Evolutionary conservation across 129 eudicot genomes (phyloP), one percentile per base, ranked within the genome.

Genomic region (Saussurea involucrata): DNA sequence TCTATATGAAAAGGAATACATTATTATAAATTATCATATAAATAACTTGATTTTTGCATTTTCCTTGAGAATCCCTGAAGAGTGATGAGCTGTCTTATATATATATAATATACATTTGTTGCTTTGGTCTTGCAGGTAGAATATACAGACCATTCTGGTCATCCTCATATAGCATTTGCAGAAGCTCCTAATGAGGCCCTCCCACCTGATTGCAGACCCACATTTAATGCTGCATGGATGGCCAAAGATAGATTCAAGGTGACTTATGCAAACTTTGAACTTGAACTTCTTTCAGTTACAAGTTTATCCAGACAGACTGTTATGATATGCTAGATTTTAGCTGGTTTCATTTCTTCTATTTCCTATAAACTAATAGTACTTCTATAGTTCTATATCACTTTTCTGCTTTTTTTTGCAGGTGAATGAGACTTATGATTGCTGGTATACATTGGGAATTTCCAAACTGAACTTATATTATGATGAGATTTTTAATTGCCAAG

Each of bases 111-210:
- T 29, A 40, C 36, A 1, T 76, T 68, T 27, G 2, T 74, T 76
- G 10, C n/a, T 29, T 53, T 24, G 42, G 68, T 81, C 33, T 60
- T 33, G 29, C 83, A 95, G 99, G 99, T 95, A 11, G 95, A 92
- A 76, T 95, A 92, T 72, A 85, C 71, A 24, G 99, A 95, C 83
- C 97, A 90, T 80, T 92, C 95, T 21, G 99, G 99, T 76, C 91
- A 92, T 57, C 82, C 84, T 61, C 87, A 79, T 80, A 72, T 72
- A 70, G 97, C 96, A 60, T 81, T 77, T 20, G 95, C 97, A 20
- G 99, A 95, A 84, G 99, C 93, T 74, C 99, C 99, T 31, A 88
- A 85, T 21, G 97, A 95, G 86, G 97, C 97, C 82, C 98, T 93
- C 72, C 98, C 98, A 4, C 80, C 78, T 75, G 86, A 90, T 80